A percentile compares a stretch with the other conserved stretches of the same genome.
phyloP scores from a whole-genome alignment of 2,329 filamentous ascomycete genomes.

The Hypoxylon sp. region DNA sequence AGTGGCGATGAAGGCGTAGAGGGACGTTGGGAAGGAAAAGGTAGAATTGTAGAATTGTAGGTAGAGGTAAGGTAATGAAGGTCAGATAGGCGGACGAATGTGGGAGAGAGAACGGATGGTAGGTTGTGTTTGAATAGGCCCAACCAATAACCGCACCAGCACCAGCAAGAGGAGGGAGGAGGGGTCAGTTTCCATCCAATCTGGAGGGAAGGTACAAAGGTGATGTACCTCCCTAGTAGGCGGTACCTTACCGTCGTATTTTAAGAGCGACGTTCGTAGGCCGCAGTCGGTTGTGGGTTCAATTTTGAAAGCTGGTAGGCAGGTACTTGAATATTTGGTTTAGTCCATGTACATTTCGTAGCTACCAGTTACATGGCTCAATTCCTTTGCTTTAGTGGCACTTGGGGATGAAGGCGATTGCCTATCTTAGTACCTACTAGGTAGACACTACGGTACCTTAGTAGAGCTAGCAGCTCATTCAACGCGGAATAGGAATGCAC shows the following conservation, averaged over 20 bases:
- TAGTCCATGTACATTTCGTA: slow-evolving; percentile 8
- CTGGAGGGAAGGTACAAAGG: slow-evolving; percentile 26
- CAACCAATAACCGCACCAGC: too few relatives aligned
- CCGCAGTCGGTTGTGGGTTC: slow-evolving; percentile 33
- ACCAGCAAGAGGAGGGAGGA: slow-evolving; percentile 31
- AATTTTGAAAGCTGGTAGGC: not conserved
- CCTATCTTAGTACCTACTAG: too few relatives aligned
- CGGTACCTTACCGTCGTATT: not conserved
- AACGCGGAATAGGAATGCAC: too few relatives aligned
- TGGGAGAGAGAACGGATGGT: too few relatives aligned
- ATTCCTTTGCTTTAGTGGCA: too few relatives aligned
- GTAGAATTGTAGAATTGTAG: slow-evolving; percentile 36
- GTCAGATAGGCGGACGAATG: slow-evolving; percentile 24
- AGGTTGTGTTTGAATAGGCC: slow-evolving; percentile 37
- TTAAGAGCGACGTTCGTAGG: slow-evolving; percentile 18
- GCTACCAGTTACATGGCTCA: too few relatives aligned
- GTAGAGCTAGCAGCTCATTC: too few relatives aligned
- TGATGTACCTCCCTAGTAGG: not conserved
- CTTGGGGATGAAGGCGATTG: too few relatives aligned
- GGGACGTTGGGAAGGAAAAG: slow-evolving; percentile 28
- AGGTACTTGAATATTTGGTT: slow-evolving; percentile 4
- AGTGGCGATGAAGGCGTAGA: slow-evolving; percentile 30
- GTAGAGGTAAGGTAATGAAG: slow-evolving; percentile 23
- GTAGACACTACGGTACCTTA: too few relatives aligned
- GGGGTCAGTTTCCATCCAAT: slow-evolving; percentile 33